These are phyloP conservation scores for Boehmeria nivea DNA, from an alignment of 306 rosid genomes.

Conservation along the genomic window DNA sequence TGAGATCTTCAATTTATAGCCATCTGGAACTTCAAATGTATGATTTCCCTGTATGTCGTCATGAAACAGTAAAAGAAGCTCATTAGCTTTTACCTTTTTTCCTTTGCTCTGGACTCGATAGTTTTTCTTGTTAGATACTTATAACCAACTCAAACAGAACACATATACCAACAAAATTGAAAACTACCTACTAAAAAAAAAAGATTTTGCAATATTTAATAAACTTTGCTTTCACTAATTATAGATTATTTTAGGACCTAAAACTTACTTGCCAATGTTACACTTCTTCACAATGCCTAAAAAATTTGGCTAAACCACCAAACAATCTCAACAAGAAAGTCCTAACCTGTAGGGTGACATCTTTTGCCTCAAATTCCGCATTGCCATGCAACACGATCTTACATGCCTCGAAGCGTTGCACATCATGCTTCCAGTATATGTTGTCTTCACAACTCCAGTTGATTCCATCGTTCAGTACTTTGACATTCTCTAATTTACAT, in stretches of 20 bases:
- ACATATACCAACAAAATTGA: not conserved
- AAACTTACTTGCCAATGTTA: too few relatives aligned
- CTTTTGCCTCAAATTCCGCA: constrained; percentile 89
- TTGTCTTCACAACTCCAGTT: constrained; percentile 64
- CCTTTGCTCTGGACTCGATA: too few relatives aligned
- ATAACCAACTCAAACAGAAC: constrained; percentile 4
- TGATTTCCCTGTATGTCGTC: constrained; percentile 65
- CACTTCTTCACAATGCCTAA: not conserved
- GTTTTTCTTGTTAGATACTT: constrained; percentile 1
- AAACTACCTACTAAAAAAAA: not conserved
- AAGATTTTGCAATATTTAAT: too few relatives aligned
- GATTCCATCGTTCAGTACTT: constrained; percentile 71
- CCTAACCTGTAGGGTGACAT: constrained; percentile 74
- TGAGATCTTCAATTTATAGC: constrained; percentile 59
- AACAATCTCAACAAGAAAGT: constrained; percentile 4
- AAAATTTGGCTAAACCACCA: constrained; percentile 10
- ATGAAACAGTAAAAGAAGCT: constrained; percentile 12
- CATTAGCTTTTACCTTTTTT: too few relatives aligned
- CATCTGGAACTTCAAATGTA: constrained; percentile 81
- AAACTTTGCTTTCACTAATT: too few relatives aligned
- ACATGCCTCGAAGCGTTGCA: constrained; percentile 59
- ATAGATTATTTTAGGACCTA: too few relatives aligned
- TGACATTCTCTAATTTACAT: constrained; percentile 82
- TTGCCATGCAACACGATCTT: constrained; percentile 76
- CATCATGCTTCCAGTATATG: constrained; percentile 77